Evolutionary conservation across 1,284 basidiomycete genomes (phyloP).

Genomic region (Rhodotorula sp.): DNA sequence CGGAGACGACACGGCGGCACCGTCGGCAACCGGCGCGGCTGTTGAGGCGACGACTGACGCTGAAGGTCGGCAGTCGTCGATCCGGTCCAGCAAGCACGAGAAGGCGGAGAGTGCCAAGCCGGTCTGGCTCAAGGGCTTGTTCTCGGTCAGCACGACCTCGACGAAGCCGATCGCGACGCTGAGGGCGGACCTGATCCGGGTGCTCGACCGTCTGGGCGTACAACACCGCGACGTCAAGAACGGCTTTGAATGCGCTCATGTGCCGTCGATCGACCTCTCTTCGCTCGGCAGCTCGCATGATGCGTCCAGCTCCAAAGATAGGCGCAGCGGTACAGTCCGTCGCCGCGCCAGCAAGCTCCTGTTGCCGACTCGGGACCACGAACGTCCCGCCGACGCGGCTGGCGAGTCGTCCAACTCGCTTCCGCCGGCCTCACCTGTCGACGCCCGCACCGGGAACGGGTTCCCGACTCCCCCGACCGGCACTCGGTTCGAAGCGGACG

Average conservation of each 20-base stretch:
- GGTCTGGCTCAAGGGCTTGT: constrained; percentile 50
- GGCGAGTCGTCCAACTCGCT: constrained; percentile 35
- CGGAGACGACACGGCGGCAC: neutral
- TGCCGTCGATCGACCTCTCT: constrained; percentile 84
- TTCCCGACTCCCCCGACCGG: constrained; percentile 4
- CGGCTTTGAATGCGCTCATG: constrained; percentile 93
- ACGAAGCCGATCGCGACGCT: constrained; percentile 80
- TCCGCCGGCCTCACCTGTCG: constrained; percentile 9
- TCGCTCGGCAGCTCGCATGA: constrained; percentile 56
- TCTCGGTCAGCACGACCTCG: constrained; percentile 82
- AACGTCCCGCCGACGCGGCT: neutral
- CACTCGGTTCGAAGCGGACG: constrained; percentile 10
- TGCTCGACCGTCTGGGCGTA: constrained; percentile 89
- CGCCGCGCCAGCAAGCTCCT: constrained; percentile 74
- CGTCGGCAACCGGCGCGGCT: neutral
- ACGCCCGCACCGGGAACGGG: neutral
- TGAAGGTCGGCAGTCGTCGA: constrained; percentile 37
- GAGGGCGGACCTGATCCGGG: constrained; percentile 77
- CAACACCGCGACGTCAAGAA: constrained; percentile 85
- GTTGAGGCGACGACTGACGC: neutral
- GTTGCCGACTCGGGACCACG: constrained; percentile 51
- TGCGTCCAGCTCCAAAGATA: neutral
- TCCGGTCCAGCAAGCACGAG: constrained; percentile 3
- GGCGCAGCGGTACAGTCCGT: constrained; percentile 54
- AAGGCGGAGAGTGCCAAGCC: constrained; percentile 29